Conservation (phyloP, 352 stramenopile species). For the Globisporangium takayamanum region DNA sequence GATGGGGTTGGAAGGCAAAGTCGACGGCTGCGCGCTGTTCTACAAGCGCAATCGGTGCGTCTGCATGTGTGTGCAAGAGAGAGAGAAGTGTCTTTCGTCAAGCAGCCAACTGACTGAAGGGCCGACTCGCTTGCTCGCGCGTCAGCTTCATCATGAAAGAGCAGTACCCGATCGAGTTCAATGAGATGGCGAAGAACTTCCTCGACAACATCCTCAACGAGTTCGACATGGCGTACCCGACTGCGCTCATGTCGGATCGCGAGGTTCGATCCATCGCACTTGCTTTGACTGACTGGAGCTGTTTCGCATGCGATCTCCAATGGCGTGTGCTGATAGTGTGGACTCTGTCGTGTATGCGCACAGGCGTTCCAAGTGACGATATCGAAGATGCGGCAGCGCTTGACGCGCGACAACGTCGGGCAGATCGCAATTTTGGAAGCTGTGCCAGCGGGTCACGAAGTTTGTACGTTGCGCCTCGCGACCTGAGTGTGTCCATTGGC, state of each 20-base stretch:
- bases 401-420: constrained; percentile 97
- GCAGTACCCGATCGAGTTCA: constrained; percentile 96
- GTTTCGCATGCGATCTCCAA: too few species aligned
- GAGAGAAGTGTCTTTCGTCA: not conserved
- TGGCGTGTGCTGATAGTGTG: too few species aligned
- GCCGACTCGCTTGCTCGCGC: not conserved
- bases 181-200: constrained; percentile 87
- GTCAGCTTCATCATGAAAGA: constrained; percentile 82
- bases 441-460: constrained; percentile 75
- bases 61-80: not conserved
- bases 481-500: not conserved
- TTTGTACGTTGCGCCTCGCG: constrained; percentile 35
- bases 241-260: constrained; percentile 46
- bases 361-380: constrained; percentile 39
- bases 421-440: constrained; percentile 97
- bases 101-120: not conserved
- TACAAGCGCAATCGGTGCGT: constrained; percentile 92
- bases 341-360: not conserved
- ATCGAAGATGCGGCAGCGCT: constrained; percentile 67
- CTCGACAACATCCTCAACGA: constrained; percentile 58
- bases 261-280: constrained; percentile 25
- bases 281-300: too few species aligned
- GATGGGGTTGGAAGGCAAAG: constrained; percentile 96
- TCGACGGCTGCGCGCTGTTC: constrained; percentile 97
- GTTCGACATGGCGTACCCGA: constrained; percentile 74